Evolutionary conservation across 768 basidiomycete species (phyloP), one percentile per base, ranked within the genome.

Genomic region (Suillus variegatus): DNA sequence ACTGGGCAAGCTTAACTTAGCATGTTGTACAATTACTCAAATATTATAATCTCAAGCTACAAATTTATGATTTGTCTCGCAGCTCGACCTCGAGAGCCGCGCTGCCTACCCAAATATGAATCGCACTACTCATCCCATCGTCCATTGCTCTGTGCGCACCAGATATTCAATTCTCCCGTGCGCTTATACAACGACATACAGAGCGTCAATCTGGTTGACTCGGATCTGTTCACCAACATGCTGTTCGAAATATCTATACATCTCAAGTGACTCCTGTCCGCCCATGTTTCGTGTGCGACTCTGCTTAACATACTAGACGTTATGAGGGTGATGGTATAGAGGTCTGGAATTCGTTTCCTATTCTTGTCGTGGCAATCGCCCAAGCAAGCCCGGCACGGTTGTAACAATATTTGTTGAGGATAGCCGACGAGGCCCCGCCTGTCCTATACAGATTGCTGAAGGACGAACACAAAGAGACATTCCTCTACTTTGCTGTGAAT

Each of bases 211-310:
- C 81, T 95, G 94, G 73, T 86, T 91, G 70, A 51, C 14, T 16
- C 51, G 28, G 28, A 98, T 88, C 25, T 92, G 93, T 16, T 93
- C 94, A 73, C 97, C 95, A 77, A 95, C 95, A 75, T 93, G 86
- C 20, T 94, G 95, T 82, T 99, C 98, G 85, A 95, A 94, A 79
- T 98, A 95, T 36, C 97, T 96, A 73, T 99, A 97, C 38, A 95
- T 98, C 57, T 96, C 96, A n/a, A 99, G 88, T 10, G 94, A 91
- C 78, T 95, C 96, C 97, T 32, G 83, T 84, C 25, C 94, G 85
- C 12, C 97, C 96, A 66, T 90, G 85, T 78, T 98, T 99, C 4
- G 95, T 99, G 75, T 94, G 85, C 64, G 98, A 81, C 73, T 97
- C 94, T 95, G 95, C 75, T 94, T 92, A 84, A 92, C 98, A 78